Base-by-base conservation (phyloP, 1,139 yeast genomes). In the Blastobotrys raffinosifermentans region DNA sequence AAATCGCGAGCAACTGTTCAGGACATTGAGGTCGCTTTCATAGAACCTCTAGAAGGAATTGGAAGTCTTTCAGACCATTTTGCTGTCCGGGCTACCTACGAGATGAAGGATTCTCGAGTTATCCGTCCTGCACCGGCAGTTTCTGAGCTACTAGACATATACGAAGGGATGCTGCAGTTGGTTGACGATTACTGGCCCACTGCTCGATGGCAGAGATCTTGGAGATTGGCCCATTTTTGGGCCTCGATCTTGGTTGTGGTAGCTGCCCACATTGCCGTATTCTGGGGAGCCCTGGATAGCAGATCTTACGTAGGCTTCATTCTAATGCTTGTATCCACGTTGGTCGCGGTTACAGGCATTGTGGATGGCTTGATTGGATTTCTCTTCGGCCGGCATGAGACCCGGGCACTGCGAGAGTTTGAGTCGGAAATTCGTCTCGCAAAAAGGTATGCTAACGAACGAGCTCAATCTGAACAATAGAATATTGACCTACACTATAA, bases 41-140 rank as follows among this genome's bases (percentile, higher is more conserved):
- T 86, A 0, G 95, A 85, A 33, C 54, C 58, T 15, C 64, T 85
- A 9, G 80, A 83, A 0, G 64, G 65, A 1, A 61, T 75, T 10
- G 80, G 84, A 5, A 82, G 94, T 4, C 80, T 75, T 48, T 86
- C 96, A 0, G 99, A 91, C 57, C 98, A 91, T 65, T 91, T 93
- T 68, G 99, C 91, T 0, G 83, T 87, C 52, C 66, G 75, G 21
- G 79, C 85, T 13, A 74, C 75, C 13, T 43, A 80, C 27, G 54
- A 58, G 39, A 41, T 64, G 4, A 40, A 20, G 29, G 38, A 14
- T 15, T 30, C 10, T 25, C 19, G 15, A n/a, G 26, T 31, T 22
- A 38, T 19, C 29, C 34, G 13, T 10, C 33, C 26, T 15, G 27
- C 34, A 14, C 29, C 27, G 14, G 35, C 40, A 18, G 26, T 35